Evolutionary conservation across 352 stramenopile genomes (phyloP).

Genomic region (Globisporangium cylindrosporum): DNA sequence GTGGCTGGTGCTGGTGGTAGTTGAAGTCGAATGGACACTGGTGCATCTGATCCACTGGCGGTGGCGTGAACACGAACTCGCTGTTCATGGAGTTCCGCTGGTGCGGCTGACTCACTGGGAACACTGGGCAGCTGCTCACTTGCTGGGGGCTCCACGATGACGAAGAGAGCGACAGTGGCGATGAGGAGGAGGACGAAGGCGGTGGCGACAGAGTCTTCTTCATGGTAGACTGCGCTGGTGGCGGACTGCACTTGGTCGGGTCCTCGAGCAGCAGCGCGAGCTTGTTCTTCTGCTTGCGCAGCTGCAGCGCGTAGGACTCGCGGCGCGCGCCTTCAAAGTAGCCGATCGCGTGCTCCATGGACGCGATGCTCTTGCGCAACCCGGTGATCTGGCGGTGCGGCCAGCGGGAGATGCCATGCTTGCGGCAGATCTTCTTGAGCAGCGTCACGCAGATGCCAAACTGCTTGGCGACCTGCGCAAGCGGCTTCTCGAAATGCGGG

Average conservation of each 20-base stretch:
- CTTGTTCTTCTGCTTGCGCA: constrained; percentile 76
- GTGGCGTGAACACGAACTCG: background rate
- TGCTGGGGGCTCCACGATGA: constrained; percentile 14
- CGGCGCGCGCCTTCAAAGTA: constrained; percentile 71
- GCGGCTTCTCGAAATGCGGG: constrained; percentile 81
- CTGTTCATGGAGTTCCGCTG: background rate
- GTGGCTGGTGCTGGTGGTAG: background rate
- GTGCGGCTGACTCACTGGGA: constrained; percentile 1
- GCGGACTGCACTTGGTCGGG: constrained; percentile 48
- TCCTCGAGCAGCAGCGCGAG: constrained; percentile 61
- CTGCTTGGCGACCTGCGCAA: constrained; percentile 67
- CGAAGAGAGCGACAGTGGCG: constrained; percentile 1
- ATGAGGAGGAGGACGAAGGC: constrained; percentile 4
- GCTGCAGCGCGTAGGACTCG: constrained; percentile 67
- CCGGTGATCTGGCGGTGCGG: constrained; percentile 84
- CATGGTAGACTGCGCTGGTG: constrained; percentile 6
- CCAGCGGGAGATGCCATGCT: constrained; percentile 77
- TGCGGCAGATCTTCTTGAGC: constrained; percentile 85
- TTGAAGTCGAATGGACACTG: constrained; percentile 1
- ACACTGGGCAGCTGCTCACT: constrained; percentile 11
- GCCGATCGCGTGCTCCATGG: constrained; percentile 80
- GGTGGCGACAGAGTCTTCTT: background rate
- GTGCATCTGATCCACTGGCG: background rate
- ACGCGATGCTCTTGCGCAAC: constrained; percentile 84
- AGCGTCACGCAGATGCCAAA: constrained; percentile 86